A percentile compares a stretch with the other conserved stretches of the same genome.
phyloP scores from a whole-genome alignment of 2,329 filamentous ascomycete species.

The Paraphoma chrysanthemicola region DNA sequence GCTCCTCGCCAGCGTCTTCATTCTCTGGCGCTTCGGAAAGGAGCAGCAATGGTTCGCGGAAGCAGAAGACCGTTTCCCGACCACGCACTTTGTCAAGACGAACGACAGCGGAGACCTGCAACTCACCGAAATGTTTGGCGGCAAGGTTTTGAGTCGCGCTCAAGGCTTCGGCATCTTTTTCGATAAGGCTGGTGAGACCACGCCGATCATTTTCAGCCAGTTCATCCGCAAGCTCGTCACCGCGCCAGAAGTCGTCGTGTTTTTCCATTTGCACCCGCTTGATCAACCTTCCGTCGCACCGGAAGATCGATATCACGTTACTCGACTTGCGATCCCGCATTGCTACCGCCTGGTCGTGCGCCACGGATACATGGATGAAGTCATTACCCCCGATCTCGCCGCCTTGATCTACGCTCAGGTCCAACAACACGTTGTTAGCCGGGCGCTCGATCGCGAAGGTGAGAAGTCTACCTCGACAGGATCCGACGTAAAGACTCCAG shows the following conservation, averaged over 20 bases:
- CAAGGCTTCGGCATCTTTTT: constrained; percentile 76
- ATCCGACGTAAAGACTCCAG: not conserved
- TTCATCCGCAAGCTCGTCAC: constrained; percentile 75
- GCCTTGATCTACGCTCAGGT: constrained; percentile 64
- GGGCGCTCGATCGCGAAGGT: constrained; percentile 36
- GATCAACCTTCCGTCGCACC: constrained; percentile 56
- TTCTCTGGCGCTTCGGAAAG: constrained; percentile 81
- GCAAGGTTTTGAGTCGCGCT: constrained; percentile 43
- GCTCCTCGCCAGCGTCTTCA: constrained; percentile 69
- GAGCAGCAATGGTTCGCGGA: constrained; percentile 79
- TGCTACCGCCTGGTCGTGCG: constrained; percentile 74
- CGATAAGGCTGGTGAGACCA: constrained; percentile 73
- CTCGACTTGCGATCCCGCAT: constrained; percentile 59
- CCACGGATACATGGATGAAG: constrained; percentile 76
- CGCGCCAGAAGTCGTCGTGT: constrained; percentile 71
- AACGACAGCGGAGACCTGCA: constrained; percentile 40
- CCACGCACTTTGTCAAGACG: constrained; percentile 53
- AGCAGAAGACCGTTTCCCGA: constrained; percentile 61
- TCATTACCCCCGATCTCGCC: constrained; percentile 69
- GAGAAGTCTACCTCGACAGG: constrained; percentile 19
- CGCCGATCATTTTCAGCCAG: constrained; percentile 73
- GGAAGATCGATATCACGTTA: constrained; percentile 58
- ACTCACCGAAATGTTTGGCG: constrained; percentile 51
- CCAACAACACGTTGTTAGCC: constrained; percentile 46
- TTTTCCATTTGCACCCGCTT: constrained; percentile 75